Evolutionary conservation across 208 protist species (phyloP), one percentile per base, ranked within the genome.

Genomic region (Crithidia thermophila): DNA sequence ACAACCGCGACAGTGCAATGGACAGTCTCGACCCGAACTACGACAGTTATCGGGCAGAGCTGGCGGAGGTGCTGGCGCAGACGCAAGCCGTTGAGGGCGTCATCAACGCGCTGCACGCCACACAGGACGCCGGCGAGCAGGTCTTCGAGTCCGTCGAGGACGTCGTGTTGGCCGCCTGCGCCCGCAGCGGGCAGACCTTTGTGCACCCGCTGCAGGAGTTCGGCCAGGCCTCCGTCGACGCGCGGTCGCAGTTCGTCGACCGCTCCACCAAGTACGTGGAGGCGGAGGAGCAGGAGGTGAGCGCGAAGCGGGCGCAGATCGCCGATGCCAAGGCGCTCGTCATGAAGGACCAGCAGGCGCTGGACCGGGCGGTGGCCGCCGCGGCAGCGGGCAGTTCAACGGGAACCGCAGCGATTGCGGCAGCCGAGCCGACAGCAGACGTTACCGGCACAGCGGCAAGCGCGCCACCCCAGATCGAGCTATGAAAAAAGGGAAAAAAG

Each of bases 21-120:
- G 89, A 94, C 42, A 94, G 89, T 63, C 82, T 94, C 40, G 89
- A 94, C 53, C 89, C 89, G 25, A 92, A 94, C 61, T 74, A 85
- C 64, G 77, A 85, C 34, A 72, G 79, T 69, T 92, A 92, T 73
- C 79, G 81, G 11, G 52, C 60, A 16, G 81, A 94, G 69, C 61
- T 91, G 71, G 79, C 85, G 28, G 76, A 91, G 30, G 59, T 93
- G 25, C 72, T 87, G 36, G 80, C 78, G 51, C 84, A 91, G 69
- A 81, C 87, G 79, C 79, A 88, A 62, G 86, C 80, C 5, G 84
- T 91, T 13, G 79, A 91, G 31, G 84, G 84, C n/a, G 85, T 90
- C 43, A 87, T 93, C 61, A 88, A 85, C 59, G 82, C 84, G 7
- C 77, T 95, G 70, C 88, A 90, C 67, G 86, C 89, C 40, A 91